Evolutionary conservation across 2,329 filamentous ascomycete genomes (phyloP).

Genomic region (Clonostachys byssicola): DNA sequence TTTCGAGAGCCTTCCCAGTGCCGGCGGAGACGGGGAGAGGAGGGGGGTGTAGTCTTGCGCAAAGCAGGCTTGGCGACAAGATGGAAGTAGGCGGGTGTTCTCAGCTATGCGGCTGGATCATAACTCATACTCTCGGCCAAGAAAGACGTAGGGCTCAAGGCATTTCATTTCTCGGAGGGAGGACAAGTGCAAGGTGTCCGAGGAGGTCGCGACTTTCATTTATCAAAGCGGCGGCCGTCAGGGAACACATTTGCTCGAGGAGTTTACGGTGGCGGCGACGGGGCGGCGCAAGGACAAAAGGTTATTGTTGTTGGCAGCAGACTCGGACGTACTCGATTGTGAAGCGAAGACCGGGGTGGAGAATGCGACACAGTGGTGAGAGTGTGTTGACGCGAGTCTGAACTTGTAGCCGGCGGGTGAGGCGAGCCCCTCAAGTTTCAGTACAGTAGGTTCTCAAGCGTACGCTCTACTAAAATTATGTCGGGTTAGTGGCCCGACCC

Average conservation of each 20-base stretch:
- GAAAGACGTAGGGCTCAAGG: constrained; percentile 18
- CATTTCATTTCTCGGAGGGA: constrained; percentile 24
- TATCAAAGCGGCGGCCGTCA: constrained; percentile 24
- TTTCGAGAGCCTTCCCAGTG: constrained; percentile 4
- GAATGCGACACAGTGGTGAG: too few relatives aligned
- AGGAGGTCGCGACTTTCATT: constrained; percentile 21
- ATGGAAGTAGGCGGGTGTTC: not conserved
- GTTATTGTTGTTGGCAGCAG: too few relatives aligned
- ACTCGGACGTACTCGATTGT: too few relatives aligned
- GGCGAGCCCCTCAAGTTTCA: too few relatives aligned
- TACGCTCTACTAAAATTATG: too few relatives aligned
- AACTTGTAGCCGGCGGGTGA: too few relatives aligned
- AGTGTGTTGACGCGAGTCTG: too few relatives aligned
- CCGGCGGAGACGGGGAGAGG: constrained; percentile 6
- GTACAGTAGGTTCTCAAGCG: too few relatives aligned
- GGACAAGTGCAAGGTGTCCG: constrained; percentile 8
- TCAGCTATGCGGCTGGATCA: constrained; percentile 15
- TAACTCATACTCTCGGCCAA: constrained; percentile 26
- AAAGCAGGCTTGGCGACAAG: too few relatives aligned
- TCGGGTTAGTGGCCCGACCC: too few relatives aligned
- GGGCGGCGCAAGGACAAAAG: not conserved
- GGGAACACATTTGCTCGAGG: constrained; percentile 25
- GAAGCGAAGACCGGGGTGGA: too few relatives aligned
- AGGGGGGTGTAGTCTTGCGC: not conserved
- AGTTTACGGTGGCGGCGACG: not conserved